Percentiles rank a stretch among this genome's conserved stretches.
These are phyloP conservation scores for Eragrostis tef DNA, from an alignment of 202 grass and related monocot genomes.

Conservation along the genomic window DNA sequence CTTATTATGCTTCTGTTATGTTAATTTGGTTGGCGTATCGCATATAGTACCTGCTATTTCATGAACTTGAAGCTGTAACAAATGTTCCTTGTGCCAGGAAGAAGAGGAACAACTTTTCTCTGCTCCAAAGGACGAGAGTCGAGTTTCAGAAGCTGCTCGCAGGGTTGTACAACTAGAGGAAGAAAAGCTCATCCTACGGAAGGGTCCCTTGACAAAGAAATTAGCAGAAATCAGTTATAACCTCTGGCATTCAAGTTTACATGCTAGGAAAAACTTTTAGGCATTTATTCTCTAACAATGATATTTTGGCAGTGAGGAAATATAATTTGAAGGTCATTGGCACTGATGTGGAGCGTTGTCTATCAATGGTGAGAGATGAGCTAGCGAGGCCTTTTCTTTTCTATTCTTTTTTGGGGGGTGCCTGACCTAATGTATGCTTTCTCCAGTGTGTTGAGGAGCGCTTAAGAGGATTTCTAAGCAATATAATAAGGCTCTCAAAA, in stretches of 20 bases:
- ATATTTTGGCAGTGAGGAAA: conserved; percentile 77
- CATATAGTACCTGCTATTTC: conserved; percentile 2
- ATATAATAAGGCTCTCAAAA: conserved; percentile 91
- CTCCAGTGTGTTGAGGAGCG: conserved; percentile 83
- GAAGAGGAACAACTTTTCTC: conserved; percentile 96
- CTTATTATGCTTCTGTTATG: conserved; percentile 41
- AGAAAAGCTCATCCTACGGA: conserved; percentile 84
- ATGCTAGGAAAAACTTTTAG: conserved; percentile 17
- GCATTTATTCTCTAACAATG: conserved; percentile 36
- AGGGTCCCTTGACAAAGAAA: conserved; percentile 73
- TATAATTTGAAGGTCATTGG: conserved; percentile 82
- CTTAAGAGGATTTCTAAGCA: conserved; percentile 75
- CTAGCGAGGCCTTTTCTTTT: conserved; percentile 28
- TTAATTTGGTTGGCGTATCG: conserved; percentile 47
- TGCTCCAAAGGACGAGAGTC: conserved; percentile 75
- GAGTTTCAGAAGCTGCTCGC: conserved; percentile 88
- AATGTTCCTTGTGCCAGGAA: conserved; percentile 62
- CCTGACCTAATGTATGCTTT: conserved; percentile 52
- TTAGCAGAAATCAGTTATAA: conserved; percentile 85
- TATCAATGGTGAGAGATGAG: conserved; percentile 84
- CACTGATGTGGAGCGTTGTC: conserved; percentile 78
- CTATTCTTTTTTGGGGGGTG: conserved; percentile 39
- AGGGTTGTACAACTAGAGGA: conserved; percentile 94
- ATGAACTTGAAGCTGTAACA: conserved; percentile 28
- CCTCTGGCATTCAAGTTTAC: conserved; percentile 39